These are phyloP conservation scores for Polygonum maritimum DNA, from an alignment of 148 eudicot genomes.

Conservation along the genomic window DNA sequence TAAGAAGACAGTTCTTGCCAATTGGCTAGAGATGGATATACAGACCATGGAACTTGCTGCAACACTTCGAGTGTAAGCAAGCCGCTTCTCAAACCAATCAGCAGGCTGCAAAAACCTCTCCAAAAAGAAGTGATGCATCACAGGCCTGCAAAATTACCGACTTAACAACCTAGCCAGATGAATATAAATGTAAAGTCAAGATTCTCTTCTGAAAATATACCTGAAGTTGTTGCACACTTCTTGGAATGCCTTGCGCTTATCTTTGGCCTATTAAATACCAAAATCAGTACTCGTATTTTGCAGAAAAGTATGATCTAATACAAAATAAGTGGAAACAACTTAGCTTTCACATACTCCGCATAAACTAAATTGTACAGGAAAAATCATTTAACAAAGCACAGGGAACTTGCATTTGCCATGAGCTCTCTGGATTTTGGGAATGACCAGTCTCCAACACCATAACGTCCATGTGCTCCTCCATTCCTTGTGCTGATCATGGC, in stretches of 20 bases:
- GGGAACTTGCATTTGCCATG: conserved; percentile 57
- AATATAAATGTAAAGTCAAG: neutral
- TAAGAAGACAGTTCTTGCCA: neutral
- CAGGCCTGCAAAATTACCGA: conserved; percentile 55
- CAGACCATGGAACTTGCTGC: conserved; percentile 95
- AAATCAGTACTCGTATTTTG: neutral
- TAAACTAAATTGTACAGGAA: neutral
- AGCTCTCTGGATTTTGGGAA: conserved; percentile 88
- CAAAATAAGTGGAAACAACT: neutral
- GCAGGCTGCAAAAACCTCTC: conserved; percentile 92
- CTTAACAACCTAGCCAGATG: neutral
- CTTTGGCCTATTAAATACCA: conserved; percentile 43
- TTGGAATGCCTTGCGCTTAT: conserved; percentile 81
- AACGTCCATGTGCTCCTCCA: conserved; percentile 99
- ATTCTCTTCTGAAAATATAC: conserved; percentile 18
- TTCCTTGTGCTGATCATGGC: conserved; percentile 52
- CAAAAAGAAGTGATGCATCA: conserved; percentile 89
- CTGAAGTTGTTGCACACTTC: conserved; percentile 80
- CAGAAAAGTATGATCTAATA: neutral
- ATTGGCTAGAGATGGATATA: conserved; percentile 13
- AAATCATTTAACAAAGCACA: neutral
- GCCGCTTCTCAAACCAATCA: conserved; percentile 95
- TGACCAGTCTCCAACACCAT: conserved; percentile 89
- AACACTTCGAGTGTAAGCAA: conserved; percentile 92
- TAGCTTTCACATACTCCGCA: neutral